A percentile compares a stretch with the other conserved stretches of the same genome.
phyloP scores from a whole-genome alignment of 2,329 filamentous ascomycete genomes.

The Pseudofabraea citricarpa region DNA sequence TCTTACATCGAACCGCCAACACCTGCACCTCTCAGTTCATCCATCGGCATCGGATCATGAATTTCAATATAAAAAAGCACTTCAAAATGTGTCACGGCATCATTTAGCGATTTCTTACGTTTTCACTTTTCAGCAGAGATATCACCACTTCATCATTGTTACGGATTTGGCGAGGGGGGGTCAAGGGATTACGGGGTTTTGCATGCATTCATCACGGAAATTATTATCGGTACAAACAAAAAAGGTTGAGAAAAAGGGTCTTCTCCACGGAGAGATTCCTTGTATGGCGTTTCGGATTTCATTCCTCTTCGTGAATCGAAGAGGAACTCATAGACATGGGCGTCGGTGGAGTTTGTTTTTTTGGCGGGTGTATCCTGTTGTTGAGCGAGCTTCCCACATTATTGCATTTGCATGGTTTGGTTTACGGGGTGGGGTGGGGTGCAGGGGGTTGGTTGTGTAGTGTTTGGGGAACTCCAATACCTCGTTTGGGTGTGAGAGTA shows the following conservation, averaged over 20 bases:
- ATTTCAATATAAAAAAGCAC: not conserved
- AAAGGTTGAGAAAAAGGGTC: slow-evolving; percentile 1
- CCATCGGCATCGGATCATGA: slow-evolving; percentile 1
- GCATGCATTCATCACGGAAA: not conserved
- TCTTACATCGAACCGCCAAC: not conserved
- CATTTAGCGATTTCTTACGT: not conserved
- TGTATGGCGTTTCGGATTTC: not conserved
- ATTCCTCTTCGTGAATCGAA: not conserved
- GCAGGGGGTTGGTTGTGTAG: not conserved
- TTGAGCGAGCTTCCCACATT: not conserved
- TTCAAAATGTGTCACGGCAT: slow-evolving; percentile 1
- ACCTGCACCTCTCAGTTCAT: not conserved
- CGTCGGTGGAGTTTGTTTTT: too few species aligned
- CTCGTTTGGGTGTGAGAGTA: not conserved
- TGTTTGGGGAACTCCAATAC: not conserved
- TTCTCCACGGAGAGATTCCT: not conserved
- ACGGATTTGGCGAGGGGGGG: not conserved
- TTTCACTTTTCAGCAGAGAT: not conserved
- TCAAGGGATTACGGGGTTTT: too few species aligned
- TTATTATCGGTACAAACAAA: not conserved
- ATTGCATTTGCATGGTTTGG: slow-evolving; percentile 2
- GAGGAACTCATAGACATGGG: not conserved
- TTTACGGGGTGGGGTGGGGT: not conserved
- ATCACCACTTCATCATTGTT: slow-evolving; percentile 2
- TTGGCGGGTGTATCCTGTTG: not conserved